Conservation (phyloP, 495 filamentous ascomycete genomes). For the Podospora pseudopauciseta region DNA sequence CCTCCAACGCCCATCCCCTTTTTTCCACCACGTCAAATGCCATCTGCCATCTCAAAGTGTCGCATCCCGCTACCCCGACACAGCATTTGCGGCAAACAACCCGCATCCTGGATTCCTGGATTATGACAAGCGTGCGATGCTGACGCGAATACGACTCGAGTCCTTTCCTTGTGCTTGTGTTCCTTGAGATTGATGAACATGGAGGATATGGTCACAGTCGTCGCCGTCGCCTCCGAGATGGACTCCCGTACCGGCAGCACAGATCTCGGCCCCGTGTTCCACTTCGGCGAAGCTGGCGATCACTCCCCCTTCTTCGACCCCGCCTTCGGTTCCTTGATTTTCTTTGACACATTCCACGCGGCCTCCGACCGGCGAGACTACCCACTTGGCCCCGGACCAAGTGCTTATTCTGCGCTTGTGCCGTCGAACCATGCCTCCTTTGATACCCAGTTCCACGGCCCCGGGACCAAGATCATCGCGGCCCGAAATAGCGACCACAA, state of each 20-base stretch:
- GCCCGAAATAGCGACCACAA: background rate
- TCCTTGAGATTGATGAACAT: constrained; percentile 5
- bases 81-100: constrained; percentile 8
- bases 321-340: background rate
- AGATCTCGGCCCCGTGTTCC: background rate
- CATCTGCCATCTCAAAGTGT: constrained; percentile 1
- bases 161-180: constrained; percentile 13
- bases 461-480: background rate
- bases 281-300: background rate
- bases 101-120: background rate
- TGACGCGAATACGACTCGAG: constrained; percentile 11
- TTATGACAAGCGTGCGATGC: constrained; percentile 9
- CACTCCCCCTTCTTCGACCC: background rate
- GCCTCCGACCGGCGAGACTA: background rate
- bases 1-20: constrained; percentile 5
- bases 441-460: background rate
- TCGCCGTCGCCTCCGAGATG: background rate
- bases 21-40: background rate
- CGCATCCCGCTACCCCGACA: constrained; percentile 16
- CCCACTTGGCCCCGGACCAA: background rate
- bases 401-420: background rate
- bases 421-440: background rate
- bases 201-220: background rate
- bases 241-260: background rate
- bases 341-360: background rate